These are phyloP conservation scores for Alternaria ethzedia DNA, from an alignment of 2,329 filamentous ascomycete genomes.

Conservation along the genomic window DNA sequence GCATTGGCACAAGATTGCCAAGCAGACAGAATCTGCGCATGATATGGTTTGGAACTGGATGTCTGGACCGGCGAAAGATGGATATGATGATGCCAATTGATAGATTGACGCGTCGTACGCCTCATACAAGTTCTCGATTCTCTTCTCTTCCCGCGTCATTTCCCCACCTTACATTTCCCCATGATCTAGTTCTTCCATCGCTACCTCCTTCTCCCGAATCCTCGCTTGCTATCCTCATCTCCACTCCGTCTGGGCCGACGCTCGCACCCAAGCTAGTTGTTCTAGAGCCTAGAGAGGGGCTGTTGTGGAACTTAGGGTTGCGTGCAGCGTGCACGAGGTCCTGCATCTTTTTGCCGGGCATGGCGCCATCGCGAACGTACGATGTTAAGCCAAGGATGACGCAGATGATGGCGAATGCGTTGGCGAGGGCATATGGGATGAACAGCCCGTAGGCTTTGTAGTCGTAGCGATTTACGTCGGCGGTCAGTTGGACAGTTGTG, in stretches of 20 bases:
- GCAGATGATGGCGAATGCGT: constrained; percentile 10
- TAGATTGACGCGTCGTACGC: background rate
- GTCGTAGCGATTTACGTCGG: background rate
- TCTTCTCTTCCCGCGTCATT: background rate
- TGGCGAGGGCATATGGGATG: constrained; percentile 13
- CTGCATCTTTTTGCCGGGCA: constrained; percentile 21
- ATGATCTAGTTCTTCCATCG: background rate
- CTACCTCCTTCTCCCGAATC: background rate
- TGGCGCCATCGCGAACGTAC: constrained; percentile 9
- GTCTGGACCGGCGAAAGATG: background rate
- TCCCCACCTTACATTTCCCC: background rate
- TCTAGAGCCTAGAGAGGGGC: background rate
- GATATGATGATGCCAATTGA: background rate
- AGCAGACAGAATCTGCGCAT: too few relatives aligned
- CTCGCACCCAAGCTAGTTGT: background rate
- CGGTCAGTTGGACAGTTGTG: background rate
- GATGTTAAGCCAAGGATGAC: background rate
- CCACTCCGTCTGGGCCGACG: background rate
- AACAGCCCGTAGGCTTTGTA: background rate
- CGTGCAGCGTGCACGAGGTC: constrained; percentile 13
- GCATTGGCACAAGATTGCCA: background rate
- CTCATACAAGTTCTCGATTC: background rate
- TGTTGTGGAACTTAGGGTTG: background rate
- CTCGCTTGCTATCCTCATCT: background rate
- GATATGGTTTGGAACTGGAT: too few relatives aligned